phyloP scores from a whole-genome alignment of 202 grass and related monocot genomes.

The Digitaria exilis region DNA sequence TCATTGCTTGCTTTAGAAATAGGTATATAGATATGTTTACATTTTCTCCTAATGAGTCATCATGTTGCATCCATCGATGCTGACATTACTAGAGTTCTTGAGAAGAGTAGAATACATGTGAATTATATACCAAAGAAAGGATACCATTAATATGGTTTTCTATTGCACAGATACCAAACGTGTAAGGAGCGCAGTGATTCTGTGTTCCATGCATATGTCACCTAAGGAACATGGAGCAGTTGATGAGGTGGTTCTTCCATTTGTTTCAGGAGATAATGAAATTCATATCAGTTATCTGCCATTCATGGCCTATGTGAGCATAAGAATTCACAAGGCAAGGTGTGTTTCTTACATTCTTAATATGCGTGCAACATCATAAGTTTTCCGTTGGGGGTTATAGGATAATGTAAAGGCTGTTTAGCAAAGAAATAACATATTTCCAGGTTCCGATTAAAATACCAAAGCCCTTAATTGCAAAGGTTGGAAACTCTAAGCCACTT shows the following conservation, averaged over 20 bases:
- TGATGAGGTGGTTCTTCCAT: not conserved
- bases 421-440: not conserved
- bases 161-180: not conserved
- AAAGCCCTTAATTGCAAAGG: conserved; percentile 9
- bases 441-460: not conserved
- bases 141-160: not conserved
- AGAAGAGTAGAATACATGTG: not conserved
- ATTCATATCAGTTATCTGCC: not conserved
- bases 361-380: not conserved
- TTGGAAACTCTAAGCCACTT: conserved; percentile 6
- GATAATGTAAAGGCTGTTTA: not conserved
- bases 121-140: not conserved
- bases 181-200: not conserved
- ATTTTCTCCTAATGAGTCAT: no score
- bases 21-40: no score
- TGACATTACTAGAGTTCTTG: conserved; percentile 14
- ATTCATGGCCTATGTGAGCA: not conserved
- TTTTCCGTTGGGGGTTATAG: not conserved
- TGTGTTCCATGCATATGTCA: not conserved
- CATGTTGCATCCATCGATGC: no score
- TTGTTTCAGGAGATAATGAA: not conserved
- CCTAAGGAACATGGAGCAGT: not conserved
- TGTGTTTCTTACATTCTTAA: not conserved
- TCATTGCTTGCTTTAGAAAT: no score
- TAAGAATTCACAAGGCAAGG: not conserved